Percentiles rank a stretch among this genome's conserved stretches.
Conservation (phyloP, 805 yeast species). For the Candida maltosa region DNA sequence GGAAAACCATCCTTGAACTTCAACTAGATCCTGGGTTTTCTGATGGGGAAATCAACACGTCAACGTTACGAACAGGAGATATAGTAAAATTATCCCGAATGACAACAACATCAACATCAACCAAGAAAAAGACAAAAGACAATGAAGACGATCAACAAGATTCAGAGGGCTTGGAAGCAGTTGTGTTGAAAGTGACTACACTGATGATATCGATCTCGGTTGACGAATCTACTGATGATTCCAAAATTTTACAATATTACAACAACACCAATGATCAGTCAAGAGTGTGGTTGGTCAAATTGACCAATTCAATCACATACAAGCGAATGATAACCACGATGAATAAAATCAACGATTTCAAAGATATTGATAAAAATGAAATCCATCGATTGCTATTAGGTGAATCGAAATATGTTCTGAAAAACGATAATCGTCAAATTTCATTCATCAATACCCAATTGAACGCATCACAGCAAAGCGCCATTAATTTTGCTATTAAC, state of each 20-base stretch:
- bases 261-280: conserved; percentile 36
- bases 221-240: conserved; percentile 49
- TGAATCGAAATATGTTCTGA: conserved; percentile 30
- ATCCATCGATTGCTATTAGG: conserved; percentile 48
- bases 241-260: conserved; percentile 42
- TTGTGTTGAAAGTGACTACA: conserved; percentile 53
- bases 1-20: conserved; percentile 66
- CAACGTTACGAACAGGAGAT: conserved; percentile 71
- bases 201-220: conserved; percentile 55
- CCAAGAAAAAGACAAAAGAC: not conserved
- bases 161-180: conserved; percentile 51
- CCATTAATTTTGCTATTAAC: conserved; percentile 63
- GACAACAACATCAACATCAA: conserved; percentile 14
- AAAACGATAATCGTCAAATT: conserved; percentile 5
- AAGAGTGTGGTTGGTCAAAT: conserved; percentile 65
- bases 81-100: conserved; percentile 60
- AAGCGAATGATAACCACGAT: conserved; percentile 77
- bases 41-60: conserved; percentile 36
- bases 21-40: conserved; percentile 48
- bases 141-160: conserved; percentile 12
- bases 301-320: conserved; percentile 67
- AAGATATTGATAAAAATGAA: conserved; percentile 23
- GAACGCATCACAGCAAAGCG: conserved; percentile 70
- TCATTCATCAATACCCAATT: conserved; percentile 43
- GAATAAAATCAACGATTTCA: conserved; percentile 57